These are phyloP conservation scores for Toxicodendron radicans DNA, from an alignment of 345 rosid species.

Conservation along the genomic window DNA sequence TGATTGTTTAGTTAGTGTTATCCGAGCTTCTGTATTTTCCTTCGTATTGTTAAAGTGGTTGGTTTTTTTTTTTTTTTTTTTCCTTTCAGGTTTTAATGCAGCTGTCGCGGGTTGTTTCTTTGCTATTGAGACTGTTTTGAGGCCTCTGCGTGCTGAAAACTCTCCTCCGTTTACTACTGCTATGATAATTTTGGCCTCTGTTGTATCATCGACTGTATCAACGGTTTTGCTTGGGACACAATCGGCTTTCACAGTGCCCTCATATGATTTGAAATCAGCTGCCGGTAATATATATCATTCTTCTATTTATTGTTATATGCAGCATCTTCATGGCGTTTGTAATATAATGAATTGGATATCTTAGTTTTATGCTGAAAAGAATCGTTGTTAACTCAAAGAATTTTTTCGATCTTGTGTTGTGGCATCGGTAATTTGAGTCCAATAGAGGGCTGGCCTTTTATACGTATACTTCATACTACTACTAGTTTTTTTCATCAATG, in stretches of 20 bases:
- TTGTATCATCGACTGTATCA: slow-evolving; percentile 93
- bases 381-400: background rate
- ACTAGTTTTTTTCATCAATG: too few relatives aligned
- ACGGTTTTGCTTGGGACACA: slow-evolving; percentile 86
- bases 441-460: background rate
- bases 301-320: background rate
- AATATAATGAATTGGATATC: background rate
- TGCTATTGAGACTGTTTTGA: slow-evolving; percentile 92
- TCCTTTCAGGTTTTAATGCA: slow-evolving; percentile 96
- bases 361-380: background rate
- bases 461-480: background rate
- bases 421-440: background rate
- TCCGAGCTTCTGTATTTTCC: background rate
- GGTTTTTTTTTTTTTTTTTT: background rate
- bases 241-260: slow-evolving; percentile 90
- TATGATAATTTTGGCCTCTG: slow-evolving; percentile 94
- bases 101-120: slow-evolving; percentile 98
- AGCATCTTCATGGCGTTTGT: background rate
- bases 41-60: background rate
- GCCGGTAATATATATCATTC: slow-evolving; percentile 57
- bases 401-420: background rate
- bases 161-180: slow-evolving; percentile 98
- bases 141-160: slow-evolving; percentile 92
- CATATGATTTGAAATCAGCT: slow-evolving; percentile 95
- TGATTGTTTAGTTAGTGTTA: background rate